Evolutionary conservation across 441 rosid genomes (phyloP).

Genomic region (Viola pubescens): DNA sequence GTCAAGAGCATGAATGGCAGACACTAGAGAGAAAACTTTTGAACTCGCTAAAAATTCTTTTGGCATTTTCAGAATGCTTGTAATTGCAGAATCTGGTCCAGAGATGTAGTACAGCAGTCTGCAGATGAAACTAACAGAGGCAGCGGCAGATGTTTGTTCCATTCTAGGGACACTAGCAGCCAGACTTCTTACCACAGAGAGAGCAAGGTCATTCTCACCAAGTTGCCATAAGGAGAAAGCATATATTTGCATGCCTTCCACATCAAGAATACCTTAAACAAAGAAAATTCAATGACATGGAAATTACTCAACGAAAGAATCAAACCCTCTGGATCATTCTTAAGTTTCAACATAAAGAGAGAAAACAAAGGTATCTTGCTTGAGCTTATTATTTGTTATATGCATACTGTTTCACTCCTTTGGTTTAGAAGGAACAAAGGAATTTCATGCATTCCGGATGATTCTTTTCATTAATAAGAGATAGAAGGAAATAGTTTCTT

Average conservation of each 20-base stretch:
- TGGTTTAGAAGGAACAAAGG: background rate
- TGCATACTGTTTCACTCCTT: background rate
- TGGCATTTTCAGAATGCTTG: conserved; percentile 74
- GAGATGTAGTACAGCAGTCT: conserved; percentile 65
- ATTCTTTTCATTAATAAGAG: conserved; percentile 4
- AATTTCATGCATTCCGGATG: background rate
- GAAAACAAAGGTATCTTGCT: background rate
- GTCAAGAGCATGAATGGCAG: conserved; percentile 76
- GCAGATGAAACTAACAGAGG: conserved; percentile 74
- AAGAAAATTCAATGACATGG: conserved; percentile 4
- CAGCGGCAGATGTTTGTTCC: conserved; percentile 50
- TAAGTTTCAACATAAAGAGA: background rate
- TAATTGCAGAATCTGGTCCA: conserved; percentile 64
- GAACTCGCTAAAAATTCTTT: conserved; percentile 54
- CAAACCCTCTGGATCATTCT: background rate
- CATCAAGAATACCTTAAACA: conserved; percentile 59
- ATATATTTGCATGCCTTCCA: conserved; percentile 69
- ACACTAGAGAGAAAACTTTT: conserved; percentile 60
- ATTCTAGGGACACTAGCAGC: conserved; percentile 50
- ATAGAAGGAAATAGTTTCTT: conserved; percentile 2
- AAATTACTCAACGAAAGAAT: conserved; percentile 3
- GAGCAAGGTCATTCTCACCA: conserved; percentile 63
- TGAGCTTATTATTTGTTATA: background rate
- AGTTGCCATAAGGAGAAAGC: conserved; percentile 79
- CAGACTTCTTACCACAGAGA: conserved; percentile 49